Conservation (phyloP, 768 basidiomycete genomes). For the Rhizopogon vesiculosus region DNA sequence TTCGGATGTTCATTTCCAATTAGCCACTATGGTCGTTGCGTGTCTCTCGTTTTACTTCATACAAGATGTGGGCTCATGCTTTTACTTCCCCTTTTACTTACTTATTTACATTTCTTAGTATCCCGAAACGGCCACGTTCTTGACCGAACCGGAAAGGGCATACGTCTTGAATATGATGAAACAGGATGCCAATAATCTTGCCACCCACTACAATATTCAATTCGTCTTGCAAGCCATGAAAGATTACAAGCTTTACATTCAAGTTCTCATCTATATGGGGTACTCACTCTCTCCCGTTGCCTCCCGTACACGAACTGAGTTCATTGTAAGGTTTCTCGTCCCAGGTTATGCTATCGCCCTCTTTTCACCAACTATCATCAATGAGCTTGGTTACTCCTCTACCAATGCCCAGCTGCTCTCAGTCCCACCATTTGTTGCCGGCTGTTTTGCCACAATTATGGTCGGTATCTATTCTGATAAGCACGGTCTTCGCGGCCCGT, state of each 20-base stretch:
- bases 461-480: constrained; percentile 41
- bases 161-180: constrained; percentile 36
- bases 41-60: constrained; percentile 41
- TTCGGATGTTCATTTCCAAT: background rate
- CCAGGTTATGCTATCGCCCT: constrained; percentile 46
- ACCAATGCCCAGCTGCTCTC: constrained; percentile 45
- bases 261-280: constrained; percentile 38
- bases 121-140: constrained; percentile 54
- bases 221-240: constrained; percentile 46
- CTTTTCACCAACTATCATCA: constrained; percentile 48
- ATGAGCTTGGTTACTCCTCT: constrained; percentile 45
- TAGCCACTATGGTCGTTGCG: constrained; percentile 18
- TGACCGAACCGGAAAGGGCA: constrained; percentile 39
- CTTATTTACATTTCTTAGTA: constrained; percentile 27
- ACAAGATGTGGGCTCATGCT: constrained; percentile 37
- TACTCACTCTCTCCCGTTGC: constrained; percentile 13
- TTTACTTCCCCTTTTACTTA: background rate
- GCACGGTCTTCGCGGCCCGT: constrained; percentile 41
- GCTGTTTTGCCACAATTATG: constrained; percentile 37
- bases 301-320: background rate
- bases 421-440: constrained; percentile 45
- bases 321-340: constrained; percentile 31
- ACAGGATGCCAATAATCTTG: constrained; percentile 39
- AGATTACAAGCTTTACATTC: constrained; percentile 38
- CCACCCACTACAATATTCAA: constrained; percentile 37